Evolutionary conservation across 108 stramenopile species (phyloP), one percentile per base, ranked within the genome.

Genomic region (Phaeodactylum tricornutum): DNA sequence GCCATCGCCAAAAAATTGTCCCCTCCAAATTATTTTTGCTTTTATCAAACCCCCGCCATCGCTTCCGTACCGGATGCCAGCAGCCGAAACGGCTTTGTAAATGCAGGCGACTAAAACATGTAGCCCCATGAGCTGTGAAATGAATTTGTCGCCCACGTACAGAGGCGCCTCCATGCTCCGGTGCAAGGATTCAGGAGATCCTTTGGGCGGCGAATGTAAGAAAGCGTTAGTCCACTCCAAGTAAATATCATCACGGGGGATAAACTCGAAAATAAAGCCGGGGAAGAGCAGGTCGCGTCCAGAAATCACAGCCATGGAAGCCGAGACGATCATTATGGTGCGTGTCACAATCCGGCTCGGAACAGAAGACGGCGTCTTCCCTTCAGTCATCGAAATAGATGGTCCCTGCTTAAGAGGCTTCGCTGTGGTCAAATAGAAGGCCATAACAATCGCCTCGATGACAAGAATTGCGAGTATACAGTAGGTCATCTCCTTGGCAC

Each of bases 161-260:
- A 91, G 58, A 4, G 76, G 66, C 12, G 82, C 62, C 55, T 79
- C 67, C 46, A 84, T 55, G 4, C 77, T 79, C 34, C 84, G 61
- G 29, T 81, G 82, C 12, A 73, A 68, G 0, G 66, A 60, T 62
- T 91, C 89, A 1, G 67, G 67, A 0, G 81, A 67, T 6, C 78
- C 84, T 27, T 80, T 77, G 24, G 84, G 89, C 21, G 88, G 88
- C 3, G 88, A 91, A 52, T 91, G 89, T 12, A 86, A 39, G 29
- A 91, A 71, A 22, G 82, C 84, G 29, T 81, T 81, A 2, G 79
- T 84, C 89, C 84, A 86, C 57, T 86, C 89, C 7, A 91, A 57
- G 47, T 86, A 91, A 48, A 91, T 84, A 50, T 91, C 89, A 69
- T 91, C 89, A 15, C 82, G 75, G 1, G 89, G 84, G 47, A 86